These are phyloP conservation scores for Volvariella volvacea DNA, from an alignment of 1,284 basidiomycete genomes.

Conservation along the genomic window DNA sequence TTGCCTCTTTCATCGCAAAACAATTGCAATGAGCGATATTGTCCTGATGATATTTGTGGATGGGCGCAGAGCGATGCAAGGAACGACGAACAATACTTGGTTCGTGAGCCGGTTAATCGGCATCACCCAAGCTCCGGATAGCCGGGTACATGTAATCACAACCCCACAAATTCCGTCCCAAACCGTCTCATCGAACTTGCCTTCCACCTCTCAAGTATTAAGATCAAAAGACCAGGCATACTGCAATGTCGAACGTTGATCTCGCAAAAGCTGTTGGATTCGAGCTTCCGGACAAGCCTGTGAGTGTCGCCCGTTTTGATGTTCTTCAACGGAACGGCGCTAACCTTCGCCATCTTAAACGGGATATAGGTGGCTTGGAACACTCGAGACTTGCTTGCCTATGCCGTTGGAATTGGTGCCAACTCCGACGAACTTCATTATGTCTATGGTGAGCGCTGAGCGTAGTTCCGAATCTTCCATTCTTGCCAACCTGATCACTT, in stretches of 20 bases:
- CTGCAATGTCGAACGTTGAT: slow-evolving; percentile 20
- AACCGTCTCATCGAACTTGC: background rate
- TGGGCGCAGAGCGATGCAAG: too few species aligned
- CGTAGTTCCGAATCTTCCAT: too few species aligned
- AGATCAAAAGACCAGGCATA: background rate
- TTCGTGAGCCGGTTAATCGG: too few species aligned
- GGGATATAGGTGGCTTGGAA: slow-evolving; percentile 60
- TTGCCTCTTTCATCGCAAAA: too few species aligned
- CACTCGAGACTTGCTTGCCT: slow-evolving; percentile 60
- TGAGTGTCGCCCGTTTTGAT: slow-evolving; percentile 17
- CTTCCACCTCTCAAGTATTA: background rate
- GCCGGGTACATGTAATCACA: background rate
- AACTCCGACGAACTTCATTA: slow-evolving; percentile 55
- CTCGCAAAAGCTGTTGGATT: slow-evolving; percentile 46
- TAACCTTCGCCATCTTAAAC: too few species aligned
- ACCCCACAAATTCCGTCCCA: too few species aligned
- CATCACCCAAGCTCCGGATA: background rate
- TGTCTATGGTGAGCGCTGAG: slow-evolving; percentile 48
- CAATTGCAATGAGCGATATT: too few species aligned
- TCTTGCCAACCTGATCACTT: slow-evolving; percentile 6
- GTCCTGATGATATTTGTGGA: too few species aligned
- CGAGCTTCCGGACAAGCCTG: slow-evolving; percentile 36
- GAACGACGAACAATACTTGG: too few species aligned
- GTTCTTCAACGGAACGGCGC: background rate
- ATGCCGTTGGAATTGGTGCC: slow-evolving; percentile 67